Conservation (phyloP, 2,329 filamentous ascomycete species). For the Aspergillus novoparasiticus region DNA sequence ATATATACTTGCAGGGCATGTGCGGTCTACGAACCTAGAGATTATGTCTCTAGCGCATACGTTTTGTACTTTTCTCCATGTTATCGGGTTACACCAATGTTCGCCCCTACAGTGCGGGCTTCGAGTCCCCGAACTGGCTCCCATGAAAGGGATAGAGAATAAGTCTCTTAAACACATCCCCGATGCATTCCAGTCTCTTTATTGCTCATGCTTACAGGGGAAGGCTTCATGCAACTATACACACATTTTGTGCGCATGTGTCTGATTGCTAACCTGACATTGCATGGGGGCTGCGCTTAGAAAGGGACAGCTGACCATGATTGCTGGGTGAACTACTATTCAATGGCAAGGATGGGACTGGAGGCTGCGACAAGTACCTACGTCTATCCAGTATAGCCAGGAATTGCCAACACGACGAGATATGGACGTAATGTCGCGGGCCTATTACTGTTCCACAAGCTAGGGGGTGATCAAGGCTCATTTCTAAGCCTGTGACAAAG, state of each 20-base stretch:
- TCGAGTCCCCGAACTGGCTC: background rate
- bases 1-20: background rate
- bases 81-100: no score
- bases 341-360: background rate
- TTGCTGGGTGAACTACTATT: background rate
- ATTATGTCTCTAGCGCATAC: background rate
- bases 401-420: background rate
- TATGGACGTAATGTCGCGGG: background rate
- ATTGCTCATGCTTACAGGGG: background rate
- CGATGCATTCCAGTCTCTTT: background rate
- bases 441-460: background rate
- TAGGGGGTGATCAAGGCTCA: background rate
- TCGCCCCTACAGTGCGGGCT: no score
- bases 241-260: background rate
- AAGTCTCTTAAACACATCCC: background rate
- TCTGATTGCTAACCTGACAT: background rate
- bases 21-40: background rate
- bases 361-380: background rate
- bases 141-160: background rate
- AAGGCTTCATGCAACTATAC: background rate
- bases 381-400: background rate
- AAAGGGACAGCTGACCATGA: background rate
- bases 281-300: background rate
- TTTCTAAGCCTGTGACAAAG: background rate
- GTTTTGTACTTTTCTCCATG: background rate